Conservation (phyloP, 257 asterid genomes). For the Gynochthodes officinalis region DNA sequence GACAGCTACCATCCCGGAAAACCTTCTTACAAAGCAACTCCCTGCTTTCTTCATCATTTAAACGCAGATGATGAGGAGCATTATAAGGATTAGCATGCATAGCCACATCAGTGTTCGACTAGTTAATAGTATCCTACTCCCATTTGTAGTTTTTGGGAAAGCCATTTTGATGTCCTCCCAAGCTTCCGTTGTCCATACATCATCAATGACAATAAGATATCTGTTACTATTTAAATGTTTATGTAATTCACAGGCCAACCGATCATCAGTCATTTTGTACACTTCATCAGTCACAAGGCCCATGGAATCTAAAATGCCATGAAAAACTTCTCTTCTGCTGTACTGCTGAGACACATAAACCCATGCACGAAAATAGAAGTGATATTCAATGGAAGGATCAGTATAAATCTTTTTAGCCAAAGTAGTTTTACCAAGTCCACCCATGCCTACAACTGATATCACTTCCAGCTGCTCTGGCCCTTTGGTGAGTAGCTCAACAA, state of each 20-base stretch:
- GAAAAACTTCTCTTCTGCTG: constrained; percentile 33
- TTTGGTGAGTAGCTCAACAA: constrained; percentile 2
- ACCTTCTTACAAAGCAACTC: constrained; percentile 12
- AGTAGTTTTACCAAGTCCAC: constrained; percentile 12
- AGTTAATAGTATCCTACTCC: constrained; percentile 18
- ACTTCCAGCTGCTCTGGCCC: background rate
- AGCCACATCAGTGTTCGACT: constrained; percentile 9
- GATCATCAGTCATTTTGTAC: constrained; percentile 6
- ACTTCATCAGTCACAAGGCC: constrained; percentile 15
- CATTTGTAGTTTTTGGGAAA: background rate
- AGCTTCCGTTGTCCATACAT: constrained; percentile 10
- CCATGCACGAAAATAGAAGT: constrained; percentile 15
- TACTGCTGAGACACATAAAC: constrained; percentile 28
- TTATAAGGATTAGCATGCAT: background rate
- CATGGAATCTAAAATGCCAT: constrained; percentile 28
- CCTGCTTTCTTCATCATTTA: constrained; percentile 13
- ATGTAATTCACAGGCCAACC: background rate
- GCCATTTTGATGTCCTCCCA: constrained; percentile 13
- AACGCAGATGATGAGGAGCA: constrained; percentile 11
- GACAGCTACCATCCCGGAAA: constrained; percentile 9
- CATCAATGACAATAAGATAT: constrained; percentile 8
- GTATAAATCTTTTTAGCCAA: constrained; percentile 6
- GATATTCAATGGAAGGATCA: constrained; percentile 5
- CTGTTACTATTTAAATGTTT: constrained; percentile 2
- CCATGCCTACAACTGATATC: constrained; percentile 13